Evolutionary conservation across 1,284 basidiomycete species (phyloP).

Genomic region (Malassezia dermatis): DNA sequence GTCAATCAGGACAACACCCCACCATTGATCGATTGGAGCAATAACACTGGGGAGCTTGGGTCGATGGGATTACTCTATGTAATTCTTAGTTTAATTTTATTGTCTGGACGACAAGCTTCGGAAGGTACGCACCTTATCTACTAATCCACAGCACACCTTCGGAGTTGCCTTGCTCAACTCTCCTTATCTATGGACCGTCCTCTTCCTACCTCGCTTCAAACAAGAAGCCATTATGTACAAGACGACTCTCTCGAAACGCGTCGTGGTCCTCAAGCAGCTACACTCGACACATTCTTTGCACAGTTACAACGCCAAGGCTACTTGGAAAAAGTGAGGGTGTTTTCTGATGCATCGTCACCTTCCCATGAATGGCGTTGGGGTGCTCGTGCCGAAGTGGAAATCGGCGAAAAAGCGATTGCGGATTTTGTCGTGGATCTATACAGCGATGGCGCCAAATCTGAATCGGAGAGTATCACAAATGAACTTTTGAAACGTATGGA

Average conservation of each 20-base stretch:
- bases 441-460: conserved; percentile 10
- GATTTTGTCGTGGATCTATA: conserved; percentile 32
- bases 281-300: conserved; percentile 19
- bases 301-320: conserved; percentile 25
- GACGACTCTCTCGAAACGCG: neutral
- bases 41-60: conserved; percentile 19
- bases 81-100: conserved; percentile 35
- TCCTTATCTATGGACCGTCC: conserved; percentile 8
- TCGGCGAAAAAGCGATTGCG: conserved; percentile 35
- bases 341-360: conserved; percentile 8
- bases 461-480: neutral
- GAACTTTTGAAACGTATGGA: conserved; percentile 6
- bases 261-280: neutral
- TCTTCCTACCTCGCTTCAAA: conserved; percentile 10
- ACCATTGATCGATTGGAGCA: conserved; percentile 21
- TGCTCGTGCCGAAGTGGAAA: conserved; percentile 32
- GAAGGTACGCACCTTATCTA: conserved; percentile 22
- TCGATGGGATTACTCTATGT: conserved; percentile 31
- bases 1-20: neutral
- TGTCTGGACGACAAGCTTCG: conserved; percentile 30
- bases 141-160: neutral
- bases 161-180: conserved; percentile 5
- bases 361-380: conserved; percentile 41
- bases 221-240: neutral
- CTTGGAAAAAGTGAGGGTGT: conserved; percentile 25